Evolutionary conservation across 805 yeast species (phyloP), one percentile per base, ranked within the genome.

Genomic region (Kodamaea fukazawae): DNA sequence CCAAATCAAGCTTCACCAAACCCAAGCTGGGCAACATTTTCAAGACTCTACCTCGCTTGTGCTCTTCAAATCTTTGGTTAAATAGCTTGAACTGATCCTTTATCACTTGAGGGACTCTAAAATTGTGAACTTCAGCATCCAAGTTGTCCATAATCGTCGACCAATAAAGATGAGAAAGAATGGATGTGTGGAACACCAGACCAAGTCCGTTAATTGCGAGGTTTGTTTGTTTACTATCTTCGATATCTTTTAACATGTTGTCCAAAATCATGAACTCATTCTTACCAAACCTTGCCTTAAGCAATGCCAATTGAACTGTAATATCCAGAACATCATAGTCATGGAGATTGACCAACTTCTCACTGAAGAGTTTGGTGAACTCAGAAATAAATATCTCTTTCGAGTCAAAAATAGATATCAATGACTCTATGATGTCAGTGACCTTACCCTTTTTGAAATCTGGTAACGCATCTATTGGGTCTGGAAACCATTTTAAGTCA

Each of bases 401-500:
- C 46, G 80, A 73, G 34, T 86, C 91, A 60, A 79, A 84, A 1
- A 88, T 76, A 1, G 90, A 78, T 2, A 85, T 70, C 23, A 88
- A 65, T 0, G 87, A 76, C 46, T 81, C 88, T 15, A 88, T 79
- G 4, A 81, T 74, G 52, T 86, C 95, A 30, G 77, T 74, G 15
- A 75, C 78, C 32, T 73, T 70, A 8, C 71, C 73, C 44, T 78
- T 76, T 32, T 76, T 73, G 63, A 85, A 88, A 57, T 87, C 95
- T 0, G 90, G 86, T n/a, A 89, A 73, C 0, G 96, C 95, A 62
- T 88, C 96, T 11, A 86, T 73, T 0, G 96, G 96, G 49, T 86
- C 95, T 0, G 96, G 96, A 7, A 59, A 58, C 96, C 96, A 87
- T 34, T 74, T 65, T 2, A 79, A 52, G 47, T 75, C 80, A 8